Percentiles rank a stretch among this genome's conserved stretches.
Evolutionary conservation across 805 yeast genomes (phyloP).

Genomic region (Cyberlindnera xylosilytica): DNA sequence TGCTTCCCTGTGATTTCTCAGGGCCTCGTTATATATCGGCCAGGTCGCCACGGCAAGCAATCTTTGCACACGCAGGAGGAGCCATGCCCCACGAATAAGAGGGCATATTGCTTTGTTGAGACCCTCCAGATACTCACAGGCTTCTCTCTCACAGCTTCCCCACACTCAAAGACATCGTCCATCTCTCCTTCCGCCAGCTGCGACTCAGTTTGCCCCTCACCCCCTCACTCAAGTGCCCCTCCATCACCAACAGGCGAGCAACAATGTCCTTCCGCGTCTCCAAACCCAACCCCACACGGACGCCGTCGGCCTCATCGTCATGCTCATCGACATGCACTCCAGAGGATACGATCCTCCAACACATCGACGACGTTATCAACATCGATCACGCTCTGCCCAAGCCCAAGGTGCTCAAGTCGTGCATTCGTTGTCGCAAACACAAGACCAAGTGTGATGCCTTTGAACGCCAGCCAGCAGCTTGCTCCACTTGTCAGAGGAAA

Average conservation of each 20-base stretch:
- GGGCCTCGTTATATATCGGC: constrained; percentile 1
- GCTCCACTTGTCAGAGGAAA: constrained; percentile 53
- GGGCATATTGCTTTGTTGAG: neutral
- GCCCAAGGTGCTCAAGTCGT: constrained; percentile 50
- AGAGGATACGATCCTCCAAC: constrained; percentile 9
- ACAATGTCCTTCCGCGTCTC: constrained; percentile 6
- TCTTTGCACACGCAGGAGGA: no score
- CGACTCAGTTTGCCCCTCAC: neutral
- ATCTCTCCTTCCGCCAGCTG: no score
- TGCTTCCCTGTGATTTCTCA: neutral
- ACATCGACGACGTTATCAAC: constrained; percentile 6
- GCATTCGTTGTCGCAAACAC: constrained; percentile 62
- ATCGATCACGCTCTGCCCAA: constrained; percentile 22
- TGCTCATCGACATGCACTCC: neutral
- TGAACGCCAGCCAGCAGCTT: constrained; percentile 49
- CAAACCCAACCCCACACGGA: neutral
- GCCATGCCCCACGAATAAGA: neutral
- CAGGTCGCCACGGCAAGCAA: neutral
- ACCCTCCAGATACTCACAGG: no score
- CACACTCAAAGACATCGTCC: no score
- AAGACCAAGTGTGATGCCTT: constrained; percentile 64
- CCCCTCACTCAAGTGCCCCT: neutral
- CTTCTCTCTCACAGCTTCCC: no score
- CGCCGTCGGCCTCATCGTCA: neutral
- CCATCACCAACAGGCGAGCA: neutral